A percentile compares a stretch with the other conserved stretches of the same genome.
Conservation (phyloP, 2,329 filamentous ascomycete species). For the Amauroascus niger region DNA sequence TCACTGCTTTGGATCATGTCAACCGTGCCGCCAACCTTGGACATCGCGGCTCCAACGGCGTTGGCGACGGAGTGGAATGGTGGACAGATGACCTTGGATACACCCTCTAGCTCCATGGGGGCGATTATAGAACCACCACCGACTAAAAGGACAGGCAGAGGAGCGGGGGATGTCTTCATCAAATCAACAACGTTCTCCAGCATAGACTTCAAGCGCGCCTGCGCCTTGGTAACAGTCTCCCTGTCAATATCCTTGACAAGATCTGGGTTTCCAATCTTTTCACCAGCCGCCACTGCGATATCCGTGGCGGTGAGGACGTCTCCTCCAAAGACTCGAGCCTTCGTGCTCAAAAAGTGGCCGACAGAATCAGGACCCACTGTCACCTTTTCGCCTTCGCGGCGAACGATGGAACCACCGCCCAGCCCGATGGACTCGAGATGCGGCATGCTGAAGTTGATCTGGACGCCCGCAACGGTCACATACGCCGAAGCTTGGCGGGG, state of each 20-base stretch:
- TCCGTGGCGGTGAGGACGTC: conserved; percentile 46
- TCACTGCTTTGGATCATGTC: conserved; percentile 42
- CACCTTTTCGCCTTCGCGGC: conserved; percentile 25
- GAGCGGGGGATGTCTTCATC: conserved; percentile 47
- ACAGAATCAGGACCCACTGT: conserved; percentile 50
- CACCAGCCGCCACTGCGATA: conserved; percentile 29
- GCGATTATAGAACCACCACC: conserved; percentile 48
- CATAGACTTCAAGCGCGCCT: conserved; percentile 34
- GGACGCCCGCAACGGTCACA: conserved; percentile 49
- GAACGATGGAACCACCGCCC: conserved; percentile 45
- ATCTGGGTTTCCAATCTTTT: conserved; percentile 19
- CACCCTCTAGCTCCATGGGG: conserved; percentile 39
- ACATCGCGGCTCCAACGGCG: conserved; percentile 50
- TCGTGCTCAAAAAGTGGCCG: conserved; percentile 41
- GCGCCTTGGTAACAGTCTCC: conserved; percentile 16
- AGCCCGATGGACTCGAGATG: conserved; percentile 49
- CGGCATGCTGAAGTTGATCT: conserved; percentile 51
- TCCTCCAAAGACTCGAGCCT: conserved; percentile 47
- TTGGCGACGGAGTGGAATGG: conserved; percentile 47
- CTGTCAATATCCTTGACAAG: conserved; percentile 18
- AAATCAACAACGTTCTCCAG: conserved; percentile 45
- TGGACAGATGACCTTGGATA: conserved; percentile 42
- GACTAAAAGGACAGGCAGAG: conserved; percentile 45
- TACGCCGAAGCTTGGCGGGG: conserved; percentile 51
- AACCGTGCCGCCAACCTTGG: conserved; percentile 43